Conservation (phyloP, 208 protist species). For the Trypanosoma rangeli region DNA sequence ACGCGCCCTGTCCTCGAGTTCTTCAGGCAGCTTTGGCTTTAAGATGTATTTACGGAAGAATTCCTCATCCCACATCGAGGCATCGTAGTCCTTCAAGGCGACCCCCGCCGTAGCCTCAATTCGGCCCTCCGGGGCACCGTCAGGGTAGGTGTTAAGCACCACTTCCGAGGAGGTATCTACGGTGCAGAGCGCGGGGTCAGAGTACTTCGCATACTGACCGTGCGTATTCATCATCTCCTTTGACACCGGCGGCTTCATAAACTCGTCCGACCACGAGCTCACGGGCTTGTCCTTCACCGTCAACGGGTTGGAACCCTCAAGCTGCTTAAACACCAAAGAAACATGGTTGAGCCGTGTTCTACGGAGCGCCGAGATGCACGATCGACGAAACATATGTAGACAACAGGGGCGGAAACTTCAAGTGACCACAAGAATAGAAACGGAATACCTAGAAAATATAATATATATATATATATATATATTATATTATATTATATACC, state of each 20-base stretch:
- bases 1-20: constrained; percentile 77
- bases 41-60: constrained; percentile 93
- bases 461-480: constrained; percentile 3
- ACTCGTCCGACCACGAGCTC: constrained; percentile 85
- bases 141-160: constrained; percentile 91
- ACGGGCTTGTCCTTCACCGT: constrained; percentile 87
- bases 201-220: constrained; percentile 87
- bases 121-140: constrained; percentile 67
- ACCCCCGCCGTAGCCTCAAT: constrained; percentile 84
- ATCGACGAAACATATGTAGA: constrained; percentile 70
- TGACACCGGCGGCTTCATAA: constrained; percentile 74
- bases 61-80: constrained; percentile 89
- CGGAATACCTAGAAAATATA: not conserved
- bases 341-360: constrained; percentile 63
- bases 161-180: constrained; percentile 85
- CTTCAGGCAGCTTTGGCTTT: constrained; percentile 84
- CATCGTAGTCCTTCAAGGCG: constrained; percentile 84
- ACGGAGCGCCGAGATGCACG: constrained; percentile 53
- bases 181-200: constrained; percentile 72
- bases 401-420: not conserved
- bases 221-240: constrained; percentile 77
- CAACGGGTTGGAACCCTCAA: constrained; percentile 72
- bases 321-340: constrained; percentile 80
- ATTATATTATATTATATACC: not conserved
- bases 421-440: not conserved